A percentile compares a stretch with the other conserved stretches of the same genome.
phyloP scores from a whole-genome alignment of 1,139 yeast genomes.

The Eremothecium gossypii region DNA sequence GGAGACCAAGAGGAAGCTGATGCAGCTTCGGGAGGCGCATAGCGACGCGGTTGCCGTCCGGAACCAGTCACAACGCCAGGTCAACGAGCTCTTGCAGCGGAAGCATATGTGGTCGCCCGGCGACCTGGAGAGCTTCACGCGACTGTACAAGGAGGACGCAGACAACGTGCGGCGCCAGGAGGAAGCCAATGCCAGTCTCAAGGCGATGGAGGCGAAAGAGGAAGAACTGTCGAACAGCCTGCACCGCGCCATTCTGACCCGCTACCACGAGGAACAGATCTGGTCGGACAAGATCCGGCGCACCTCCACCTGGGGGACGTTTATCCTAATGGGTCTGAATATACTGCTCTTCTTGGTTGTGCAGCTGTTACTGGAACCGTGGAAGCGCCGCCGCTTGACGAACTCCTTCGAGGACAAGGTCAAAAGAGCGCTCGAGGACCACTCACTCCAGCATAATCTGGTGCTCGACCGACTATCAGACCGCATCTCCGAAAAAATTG shows the following conservation, averaged over 20 bases:
- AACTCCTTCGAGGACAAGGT: constrained; percentile 78
- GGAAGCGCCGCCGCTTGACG: constrained; percentile 78
- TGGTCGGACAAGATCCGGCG: constrained; percentile 96
- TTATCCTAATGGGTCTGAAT: constrained; percentile 83
- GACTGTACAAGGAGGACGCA: constrained; percentile 73
- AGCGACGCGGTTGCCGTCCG: constrained; percentile 56
- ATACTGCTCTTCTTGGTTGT: constrained; percentile 68
- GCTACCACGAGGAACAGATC: constrained; percentile 95
- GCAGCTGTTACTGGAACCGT: constrained; percentile 85
- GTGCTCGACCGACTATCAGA: constrained; percentile 4
- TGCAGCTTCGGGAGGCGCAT: constrained; percentile 44
- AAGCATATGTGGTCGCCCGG: constrained; percentile 70
- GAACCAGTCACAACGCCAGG: constrained; percentile 69
- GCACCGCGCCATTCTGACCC: constrained; percentile 67
- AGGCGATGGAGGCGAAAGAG: constrained; percentile 50
- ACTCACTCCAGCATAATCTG: constrained; percentile 24
- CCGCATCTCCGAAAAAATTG: constrained; percentile 2
- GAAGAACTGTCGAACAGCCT: constrained; percentile 64
- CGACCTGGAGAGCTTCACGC: constrained; percentile 80
- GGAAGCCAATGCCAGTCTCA: constrained; percentile 42
- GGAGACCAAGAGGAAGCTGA: constrained; percentile 42
- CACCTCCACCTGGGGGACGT: constrained; percentile 96
- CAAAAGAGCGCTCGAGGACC: constrained; percentile 41
- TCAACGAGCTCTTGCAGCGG: constrained; percentile 79
- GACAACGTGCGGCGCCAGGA: constrained; percentile 56